Conservation (phyloP, 2,329 filamentous ascomycete species). For the Botryosphaeria dothidea region DNA sequence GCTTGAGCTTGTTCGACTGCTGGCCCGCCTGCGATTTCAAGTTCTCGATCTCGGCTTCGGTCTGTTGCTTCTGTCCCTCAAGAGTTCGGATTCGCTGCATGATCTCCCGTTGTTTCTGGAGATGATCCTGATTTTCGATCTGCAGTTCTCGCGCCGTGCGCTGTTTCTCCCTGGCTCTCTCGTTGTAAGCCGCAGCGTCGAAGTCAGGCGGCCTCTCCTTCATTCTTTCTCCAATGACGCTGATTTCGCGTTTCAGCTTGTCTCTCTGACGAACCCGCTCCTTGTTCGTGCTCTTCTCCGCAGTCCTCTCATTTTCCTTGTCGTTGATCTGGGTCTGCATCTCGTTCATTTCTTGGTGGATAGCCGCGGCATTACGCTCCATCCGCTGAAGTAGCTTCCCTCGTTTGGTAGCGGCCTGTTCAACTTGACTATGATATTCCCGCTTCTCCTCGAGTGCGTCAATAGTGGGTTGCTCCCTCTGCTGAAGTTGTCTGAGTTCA, state of each 20-base stretch:
- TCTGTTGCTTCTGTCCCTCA: slow-evolving; percentile 21
- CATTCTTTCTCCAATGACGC: slow-evolving; percentile 60
- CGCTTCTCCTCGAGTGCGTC: slow-evolving; percentile 70
- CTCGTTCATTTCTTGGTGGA: slow-evolving; percentile 39
- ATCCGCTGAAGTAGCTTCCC: slow-evolving; percentile 45
- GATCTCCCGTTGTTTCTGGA: slow-evolving; percentile 21
- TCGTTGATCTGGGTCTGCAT: slow-evolving; percentile 45
- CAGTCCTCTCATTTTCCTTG: slow-evolving; percentile 40
- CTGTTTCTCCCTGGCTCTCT: slow-evolving; percentile 65
- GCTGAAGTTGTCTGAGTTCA: slow-evolving; percentile 62
- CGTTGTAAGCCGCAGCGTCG: slow-evolving; percentile 69
- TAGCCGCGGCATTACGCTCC: slow-evolving; percentile 26
- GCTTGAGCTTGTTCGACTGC: slow-evolving; percentile 66
- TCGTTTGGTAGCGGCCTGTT: slow-evolving; percentile 56
- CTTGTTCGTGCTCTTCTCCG: slow-evolving; percentile 40
- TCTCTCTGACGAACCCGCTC: slow-evolving; percentile 20
- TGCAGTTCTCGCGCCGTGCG: slow-evolving; percentile 52
- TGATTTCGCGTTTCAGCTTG: slow-evolving; percentile 28
- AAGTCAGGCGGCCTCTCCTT: slow-evolving; percentile 67
- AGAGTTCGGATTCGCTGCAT: slow-evolving; percentile 31
- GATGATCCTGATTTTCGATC: slow-evolving; percentile 27
- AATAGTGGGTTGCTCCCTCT: slow-evolving; percentile 66
- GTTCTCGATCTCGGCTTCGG: slow-evolving; percentile 44
- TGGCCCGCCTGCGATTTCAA: slow-evolving; percentile 76
- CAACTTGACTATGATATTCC: slow-evolving; percentile 62